Conservation (phyloP, 2,329 filamentous ascomycete species). For the Colletotrichum somersetense region DNA sequence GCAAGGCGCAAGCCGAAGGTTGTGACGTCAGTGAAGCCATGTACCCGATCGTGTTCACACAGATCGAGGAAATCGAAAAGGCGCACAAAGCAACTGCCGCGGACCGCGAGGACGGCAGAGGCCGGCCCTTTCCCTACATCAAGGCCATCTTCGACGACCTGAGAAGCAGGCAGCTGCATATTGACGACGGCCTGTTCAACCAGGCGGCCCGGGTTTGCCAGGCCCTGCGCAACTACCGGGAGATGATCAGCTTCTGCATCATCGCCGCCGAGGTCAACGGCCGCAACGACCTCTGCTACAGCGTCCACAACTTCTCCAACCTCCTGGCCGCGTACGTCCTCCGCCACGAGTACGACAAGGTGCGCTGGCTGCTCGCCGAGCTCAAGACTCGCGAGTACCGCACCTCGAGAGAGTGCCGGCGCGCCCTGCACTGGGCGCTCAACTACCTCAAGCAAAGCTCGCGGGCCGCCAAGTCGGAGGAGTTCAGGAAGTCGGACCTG, state of each 20-base stretch:
- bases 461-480: slow-evolving; percentile 30
- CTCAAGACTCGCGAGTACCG: slow-evolving; percentile 34
- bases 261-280: slow-evolving; percentile 55
- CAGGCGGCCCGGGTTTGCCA: slow-evolving; percentile 51
- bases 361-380: slow-evolving; percentile 48
- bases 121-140: slow-evolving; percentile 26
- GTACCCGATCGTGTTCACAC: slow-evolving; percentile 55
- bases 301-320: slow-evolving; percentile 54
- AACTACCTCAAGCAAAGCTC: slow-evolving; percentile 36
- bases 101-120: slow-evolving; percentile 11
- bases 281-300: slow-evolving; percentile 52
- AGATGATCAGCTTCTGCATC: slow-evolving; percentile 51
- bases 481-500: slow-evolving; percentile 30
- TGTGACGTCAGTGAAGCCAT: slow-evolving; percentile 57
- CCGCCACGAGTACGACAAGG: slow-evolving; percentile 48
- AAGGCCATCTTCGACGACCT: slow-evolving; percentile 46
- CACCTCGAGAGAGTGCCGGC: slow-evolving; percentile 20
- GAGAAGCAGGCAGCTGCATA: slow-evolving; percentile 46
- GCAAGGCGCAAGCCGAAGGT: slow-evolving; percentile 54
- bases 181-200: slow-evolving; percentile 54
- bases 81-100: slow-evolving; percentile 41
- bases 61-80: slow-evolving; percentile 51
- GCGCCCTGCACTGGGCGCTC: slow-evolving; percentile 33
- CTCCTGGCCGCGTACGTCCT: slow-evolving; percentile 52
- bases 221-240: slow-evolving; percentile 47